Base-by-base conservation (phyloP, 441 rosid genomes). In the Pelargonium exstipulatum region DNA sequence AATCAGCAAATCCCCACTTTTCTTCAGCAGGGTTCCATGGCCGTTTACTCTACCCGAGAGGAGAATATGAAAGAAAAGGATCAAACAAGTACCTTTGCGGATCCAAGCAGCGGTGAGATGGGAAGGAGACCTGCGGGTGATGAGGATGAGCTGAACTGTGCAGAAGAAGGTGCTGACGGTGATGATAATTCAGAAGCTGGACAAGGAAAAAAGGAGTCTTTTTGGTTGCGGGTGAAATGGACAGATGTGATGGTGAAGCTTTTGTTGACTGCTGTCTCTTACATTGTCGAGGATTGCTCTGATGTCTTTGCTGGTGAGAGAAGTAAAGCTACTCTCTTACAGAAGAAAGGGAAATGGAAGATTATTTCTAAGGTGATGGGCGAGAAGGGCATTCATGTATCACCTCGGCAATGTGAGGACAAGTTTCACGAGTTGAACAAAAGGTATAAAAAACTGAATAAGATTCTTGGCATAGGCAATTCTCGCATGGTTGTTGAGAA, bases 321-420 rank as follows among this genome's bases (percentile, higher is more conserved):
- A 43, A 69, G 51, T 17, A 73, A 64, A 49, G 37, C 40, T 4
- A 48, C 48, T 2, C 62, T 67, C 42, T 17, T 67, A 14, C 80
- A 53, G 61, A 78, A 70, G 71, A 72, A 69, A 14, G 78, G 84
- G 51, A 81, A 76, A 51, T 78, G 78, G 82, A 78, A 40, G 40
- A 58, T 64, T 43, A 71, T 81, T 12, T 76, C 84, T 9, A 61
- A 67, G 42, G 68, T 69, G 49, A 69, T 81, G 78, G 74, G 42
- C 9, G 20, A 72, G 65, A 74, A 77, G 73, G 80, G 79, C 62
- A 69, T 62, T 69, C 46, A 37, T 64, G 84, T 71, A n/a, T 76
- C 80, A 22, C 80, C 78, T 18, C 82, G 71, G 66, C 82, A 81
- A 67, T 76, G 84, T 17, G 78, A 80, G 78, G 80, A 71, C 72